Conservation (phyloP, 2,329 filamentous ascomycete genomes). For the Colletotrichum melonis region DNA sequence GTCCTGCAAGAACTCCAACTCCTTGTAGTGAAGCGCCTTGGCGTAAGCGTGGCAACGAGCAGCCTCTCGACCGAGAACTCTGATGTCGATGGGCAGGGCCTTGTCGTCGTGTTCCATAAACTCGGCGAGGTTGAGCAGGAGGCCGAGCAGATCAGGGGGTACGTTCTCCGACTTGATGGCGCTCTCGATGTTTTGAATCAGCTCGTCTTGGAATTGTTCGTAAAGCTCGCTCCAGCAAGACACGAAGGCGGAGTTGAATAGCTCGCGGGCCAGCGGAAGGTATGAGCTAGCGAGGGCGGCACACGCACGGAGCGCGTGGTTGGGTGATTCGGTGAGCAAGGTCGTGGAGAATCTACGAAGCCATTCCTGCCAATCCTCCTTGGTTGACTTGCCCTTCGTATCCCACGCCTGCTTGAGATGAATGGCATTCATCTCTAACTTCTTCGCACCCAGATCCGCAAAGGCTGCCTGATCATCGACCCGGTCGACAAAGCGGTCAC, state of each 20-base stretch:
- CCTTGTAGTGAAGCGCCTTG: slow-evolving; percentile 98
- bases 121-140: slow-evolving; percentile 94
- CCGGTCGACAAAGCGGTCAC: slow-evolving; percentile 81
- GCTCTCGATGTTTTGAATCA: slow-evolving; percentile 94
- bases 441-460: slow-evolving; percentile 89
- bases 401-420: slow-evolving; percentile 98
- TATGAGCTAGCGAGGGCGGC: slow-evolving; percentile 92
- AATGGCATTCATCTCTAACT: slow-evolving; percentile 96
- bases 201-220: slow-evolving; percentile 95
- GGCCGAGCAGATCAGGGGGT: slow-evolving; percentile 92
- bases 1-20: slow-evolving; percentile 97
- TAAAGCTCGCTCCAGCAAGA: slow-evolving; percentile 99
- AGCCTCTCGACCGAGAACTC: slow-evolving; percentile 92
- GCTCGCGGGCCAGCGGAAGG: slow-evolving; percentile 87
- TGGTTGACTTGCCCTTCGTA: slow-evolving; percentile 94
- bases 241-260: slow-evolving; percentile 99
- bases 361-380: slow-evolving; percentile 99
- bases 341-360: slow-evolving; percentile 96
- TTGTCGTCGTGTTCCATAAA: slow-evolving; percentile 99
- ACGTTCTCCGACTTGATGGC: slow-evolving; percentile 96
- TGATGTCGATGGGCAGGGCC: slow-evolving; percentile 95
- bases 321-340: slow-evolving; percentile 92
- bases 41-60: slow-evolving; percentile 98
- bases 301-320: slow-evolving; percentile 93
- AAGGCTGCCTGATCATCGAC: slow-evolving; percentile 80